Conservation (phyloP, 495 filamentous ascomycete species). For the Penicillium longicatenatum region DNA sequence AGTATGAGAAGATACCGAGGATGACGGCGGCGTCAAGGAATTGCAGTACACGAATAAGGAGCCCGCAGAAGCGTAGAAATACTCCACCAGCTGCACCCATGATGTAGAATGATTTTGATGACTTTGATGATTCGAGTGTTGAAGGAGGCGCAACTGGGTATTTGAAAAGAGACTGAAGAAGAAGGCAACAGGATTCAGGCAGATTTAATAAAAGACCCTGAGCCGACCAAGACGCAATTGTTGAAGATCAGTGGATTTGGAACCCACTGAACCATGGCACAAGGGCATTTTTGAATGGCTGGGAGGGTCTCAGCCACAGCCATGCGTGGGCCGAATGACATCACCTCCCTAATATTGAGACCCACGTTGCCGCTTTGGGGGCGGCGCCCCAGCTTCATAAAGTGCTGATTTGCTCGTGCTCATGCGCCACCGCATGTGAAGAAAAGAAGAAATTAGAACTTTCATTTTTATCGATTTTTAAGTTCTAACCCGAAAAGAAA, state of each 20-base stretch:
- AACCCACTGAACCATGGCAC: constrained; percentile 12
- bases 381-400: background rate
- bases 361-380: constrained; percentile 6
- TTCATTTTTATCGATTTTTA: constrained; percentile 51
- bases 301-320: constrained; percentile 5
- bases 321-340: background rate
- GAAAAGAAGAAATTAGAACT: constrained; percentile 7
- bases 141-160: background rate
- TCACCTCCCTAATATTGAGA: background rate
- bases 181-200: constrained; percentile 32
- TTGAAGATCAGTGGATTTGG: constrained; percentile 31
- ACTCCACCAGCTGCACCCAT: constrained; percentile 54
- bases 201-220: constrained; percentile 20
- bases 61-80: constrained; percentile 62
- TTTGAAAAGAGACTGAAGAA: constrained; percentile 3
- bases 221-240: constrained; percentile 20
- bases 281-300: constrained; percentile 18
- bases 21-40: constrained; percentile 71
- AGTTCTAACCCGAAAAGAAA: constrained; percentile 32
- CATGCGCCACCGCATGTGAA: constrained; percentile 18
- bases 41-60: constrained; percentile 67
- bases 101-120: background rate
- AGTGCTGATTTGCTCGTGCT: background rate
- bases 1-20: constrained; percentile 76
- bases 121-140: background rate